phyloP scores from a whole-genome alignment of 2,329 filamentous ascomycete species.

The Colletotrichum noveboracense region DNA sequence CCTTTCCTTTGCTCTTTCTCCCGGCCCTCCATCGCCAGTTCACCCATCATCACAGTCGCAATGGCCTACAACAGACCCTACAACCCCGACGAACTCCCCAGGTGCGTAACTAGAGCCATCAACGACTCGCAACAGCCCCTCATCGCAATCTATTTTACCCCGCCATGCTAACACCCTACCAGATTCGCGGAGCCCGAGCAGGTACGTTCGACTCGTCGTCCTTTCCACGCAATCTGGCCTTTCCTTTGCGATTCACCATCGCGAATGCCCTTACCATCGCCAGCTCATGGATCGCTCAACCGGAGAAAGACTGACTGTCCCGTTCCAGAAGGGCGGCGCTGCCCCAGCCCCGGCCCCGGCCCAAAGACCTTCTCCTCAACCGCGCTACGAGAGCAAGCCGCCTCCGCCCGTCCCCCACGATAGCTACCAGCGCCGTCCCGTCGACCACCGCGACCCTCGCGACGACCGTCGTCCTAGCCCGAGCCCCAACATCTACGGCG shows the following conservation, averaged over 20 bases:
- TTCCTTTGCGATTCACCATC: conserved; percentile 2
- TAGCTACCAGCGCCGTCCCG: conserved; percentile 24
- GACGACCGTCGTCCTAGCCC: conserved; percentile 27
- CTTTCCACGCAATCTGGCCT: background rate
- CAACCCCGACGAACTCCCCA: conserved; percentile 93
- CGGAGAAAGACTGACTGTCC: conserved; percentile 5
- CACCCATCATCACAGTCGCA: conserved; percentile 24
- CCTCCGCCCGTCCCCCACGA: conserved; percentile 44
- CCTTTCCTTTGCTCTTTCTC: background rate
- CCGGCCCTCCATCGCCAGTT: background rate
- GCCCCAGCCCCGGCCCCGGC: conserved; percentile 20
- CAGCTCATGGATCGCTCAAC: conserved; percentile 24
- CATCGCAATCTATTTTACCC: conserved; percentile 9
- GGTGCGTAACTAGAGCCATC: conserved; percentile 60
- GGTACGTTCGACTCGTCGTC: conserved; percentile 44
- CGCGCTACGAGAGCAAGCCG: conserved; percentile 55
- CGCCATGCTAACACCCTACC: conserved; percentile 29
- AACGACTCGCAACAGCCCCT: conserved; percentile 18
- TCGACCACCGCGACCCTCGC: conserved; percentile 23
- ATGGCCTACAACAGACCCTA: conserved; percentile 97
- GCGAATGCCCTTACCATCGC: background rate
- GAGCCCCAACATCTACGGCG: conserved; percentile 41
- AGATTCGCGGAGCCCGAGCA: conserved; percentile 80
- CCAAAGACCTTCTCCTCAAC: conserved; percentile 24
- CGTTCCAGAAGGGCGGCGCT: conserved; percentile 23